Base-by-base conservation (phyloP, 176 grass and related monocot genomes). In the Aegilops sharonensis region DNA sequence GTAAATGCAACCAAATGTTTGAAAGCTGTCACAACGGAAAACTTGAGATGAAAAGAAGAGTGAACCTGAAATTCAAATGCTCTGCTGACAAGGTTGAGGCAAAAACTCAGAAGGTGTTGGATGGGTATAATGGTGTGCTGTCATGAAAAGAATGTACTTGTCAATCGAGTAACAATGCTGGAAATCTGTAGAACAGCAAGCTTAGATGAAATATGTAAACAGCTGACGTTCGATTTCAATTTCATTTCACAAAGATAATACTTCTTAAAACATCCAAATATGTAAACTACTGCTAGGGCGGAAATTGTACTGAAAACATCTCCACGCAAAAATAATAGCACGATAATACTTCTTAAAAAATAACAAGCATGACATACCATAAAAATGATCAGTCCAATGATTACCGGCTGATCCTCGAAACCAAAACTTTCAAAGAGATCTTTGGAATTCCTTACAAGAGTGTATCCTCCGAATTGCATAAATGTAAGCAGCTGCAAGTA, bases 391-490 rank as follows among this genome's bases (percentile, higher is more conserved):
- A 99, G 75, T 18, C 97, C 97, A 40, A 97, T 97, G 85, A 99
- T 94, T 84, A 97, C 88, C 79, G 97, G 97, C 67, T 97, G 92
- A 40, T 93, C 90, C 42, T 91, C 73, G 0, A 99, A 99, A 70
- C 97, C 97, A 87, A 99, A 99, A 89, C 97, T 99, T 79, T 90
- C 81, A 86, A 92, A 99, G 21, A 99, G 97, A 88, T 99, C 94
- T 87, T 90, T 99, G 5, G 97, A 99, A 87, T 99, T 99, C 83
- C 97, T 97, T 78, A 99, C 92, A 80, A 99, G 87, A 42, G 94
- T 92, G 75, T 99, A 99, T 80, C 94, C 97, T 94, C 94, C 97
- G 85, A 99, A 99, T 97, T 99, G 97, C 27, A 99, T 84, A 93
- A 99, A 93, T 81, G 91, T 94, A 79, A 99, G 94, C 54, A 93